A percentile compares a stretch with the other conserved stretches of the same genome.
Evolutionary conservation across 768 basidiomycete genomes (phyloP).

Genomic region (Chalciporus chontae): DNA sequence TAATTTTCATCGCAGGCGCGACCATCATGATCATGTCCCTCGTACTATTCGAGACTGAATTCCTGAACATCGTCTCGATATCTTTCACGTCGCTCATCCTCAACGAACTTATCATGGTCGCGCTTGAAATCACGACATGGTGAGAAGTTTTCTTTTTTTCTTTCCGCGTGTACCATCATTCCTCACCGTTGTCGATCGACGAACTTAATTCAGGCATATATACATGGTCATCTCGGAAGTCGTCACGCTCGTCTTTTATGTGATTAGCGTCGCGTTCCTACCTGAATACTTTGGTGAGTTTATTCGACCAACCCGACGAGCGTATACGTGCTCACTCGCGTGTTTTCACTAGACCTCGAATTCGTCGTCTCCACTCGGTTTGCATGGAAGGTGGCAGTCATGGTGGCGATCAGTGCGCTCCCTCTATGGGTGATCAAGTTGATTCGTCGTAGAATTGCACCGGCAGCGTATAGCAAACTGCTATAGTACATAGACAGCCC

Average conservation of each 20-base stretch:
- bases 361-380: constrained; percentile 89
- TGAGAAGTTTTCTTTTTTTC: no score
- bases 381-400: constrained; percentile 92
- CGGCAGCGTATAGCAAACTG: constrained; percentile 92
- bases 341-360: constrained; percentile 61
- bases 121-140: constrained; percentile 97
- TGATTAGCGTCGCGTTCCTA: constrained; percentile 86
- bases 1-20: constrained; percentile 53
- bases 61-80: constrained; percentile 96
- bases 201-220: constrained; percentile 60
- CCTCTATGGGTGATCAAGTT: constrained; percentile 90
- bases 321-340: constrained; percentile 1
- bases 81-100: constrained; percentile 95
- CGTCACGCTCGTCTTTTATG: constrained; percentile 84
- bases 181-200: background rate
- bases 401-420: constrained; percentile 90
- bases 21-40: constrained; percentile 99
- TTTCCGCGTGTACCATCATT: background rate
- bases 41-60: constrained; percentile 94
- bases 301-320: background rate
- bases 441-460: constrained; percentile 80
- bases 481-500: constrained; percentile 40
- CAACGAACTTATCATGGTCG: constrained; percentile 99
- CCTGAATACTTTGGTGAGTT: constrained; percentile 95
- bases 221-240: constrained; percentile 95